A percentile compares a stretch with the other conserved stretches of the same genome.
These are phyloP conservation scores for Spinellus fusiger DNA, from an alignment of 192 early-diverging fungal species.

Conservation along the genomic window DNA sequence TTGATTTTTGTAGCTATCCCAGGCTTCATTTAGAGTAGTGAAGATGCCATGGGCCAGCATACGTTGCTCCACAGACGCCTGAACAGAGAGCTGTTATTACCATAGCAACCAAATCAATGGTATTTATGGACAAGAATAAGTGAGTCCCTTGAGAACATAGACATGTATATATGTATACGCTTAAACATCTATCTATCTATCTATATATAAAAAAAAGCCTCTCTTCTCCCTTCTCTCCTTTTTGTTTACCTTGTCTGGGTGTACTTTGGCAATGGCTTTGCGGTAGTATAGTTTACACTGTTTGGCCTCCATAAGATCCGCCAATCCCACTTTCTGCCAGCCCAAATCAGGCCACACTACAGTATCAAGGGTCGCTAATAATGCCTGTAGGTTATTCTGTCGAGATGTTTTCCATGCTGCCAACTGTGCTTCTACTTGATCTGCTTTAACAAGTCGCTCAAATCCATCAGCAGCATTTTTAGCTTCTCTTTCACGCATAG, in stretches of 20 bases:
- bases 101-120: not conserved
- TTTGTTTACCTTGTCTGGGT: conserved; percentile 84
- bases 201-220: conserved; percentile 4
- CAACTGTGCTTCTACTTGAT: conserved; percentile 74
- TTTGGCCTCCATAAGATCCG: conserved; percentile 75
- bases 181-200: too few relatives aligned
- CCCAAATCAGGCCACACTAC: conserved; percentile 69
- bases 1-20: conserved; percentile 87
- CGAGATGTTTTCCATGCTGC: conserved; percentile 77
- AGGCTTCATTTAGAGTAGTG: conserved; percentile 84
- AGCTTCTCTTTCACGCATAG: conserved; percentile 70
- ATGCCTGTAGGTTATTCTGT: conserved; percentile 83
- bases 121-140: not conserved
- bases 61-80: conserved; percentile 69
- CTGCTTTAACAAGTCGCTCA: conserved; percentile 63
- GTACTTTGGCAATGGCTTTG: conserved; percentile 87
- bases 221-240: too few relatives aligned
- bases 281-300: conserved; percentile 91
- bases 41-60: conserved; percentile 90
- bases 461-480: conserved; percentile 68
- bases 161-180: too few relatives aligned
- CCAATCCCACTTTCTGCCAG: conserved; percentile 74
- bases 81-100: conserved; percentile 16
- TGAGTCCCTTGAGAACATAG: too few relatives aligned
- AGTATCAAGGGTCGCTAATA: conserved; percentile 75